Evolutionary conservation across 192 early-diverging fungal species (phyloP), one percentile per base, ranked within the genome.

Genomic region (Coemansia sp.): DNA sequence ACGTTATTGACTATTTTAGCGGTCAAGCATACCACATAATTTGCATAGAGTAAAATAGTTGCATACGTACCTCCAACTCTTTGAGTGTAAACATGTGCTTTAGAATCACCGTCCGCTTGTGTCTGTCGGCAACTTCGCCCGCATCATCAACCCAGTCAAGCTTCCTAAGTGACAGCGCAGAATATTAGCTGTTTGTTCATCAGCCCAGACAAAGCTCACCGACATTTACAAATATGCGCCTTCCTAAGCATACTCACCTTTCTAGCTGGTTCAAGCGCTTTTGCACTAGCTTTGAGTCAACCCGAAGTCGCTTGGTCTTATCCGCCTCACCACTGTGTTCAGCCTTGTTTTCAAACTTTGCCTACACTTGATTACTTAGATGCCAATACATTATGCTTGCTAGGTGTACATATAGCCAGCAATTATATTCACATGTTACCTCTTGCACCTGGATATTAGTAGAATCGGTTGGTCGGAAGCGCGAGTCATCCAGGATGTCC

Each of bases 61-160:
- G 28, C 54, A 56, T 36, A 59, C 77, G 28, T 85, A 89, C 90
- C 81, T 97, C 92, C 1, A 99, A 66, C 74, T 99, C 94, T 40
- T 88, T 68, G 15, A 87, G 64, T 4, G 92, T 92, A 69, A 95
- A 99, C 95, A 99, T 97, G 69, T 95, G 83, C 74, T 96, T 96
- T 31, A 99, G 74, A 50, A 99, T 90, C 9, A 97, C 93, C 31
- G 93, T 89, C 52, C 89, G 91, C 48, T 70, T 72, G 62, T 89
- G 88, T 65, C 91, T 87, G 11, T 93, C 93, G 1, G 86, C 75
- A 50, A 91, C 89, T 31, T 85, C 87, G 34, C 76, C 71, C 49
- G 85, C 83, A 11, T 87, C 86, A 36, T 98, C 95, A 62, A 87
- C 84, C 97, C 97, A 98, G 65, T 92, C 93, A 36, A 98, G 81